These are phyloP conservation scores for Pseudohalonectria lignicola DNA, from an alignment of 2,329 filamentous ascomycete genomes.

Conservation along the genomic window DNA sequence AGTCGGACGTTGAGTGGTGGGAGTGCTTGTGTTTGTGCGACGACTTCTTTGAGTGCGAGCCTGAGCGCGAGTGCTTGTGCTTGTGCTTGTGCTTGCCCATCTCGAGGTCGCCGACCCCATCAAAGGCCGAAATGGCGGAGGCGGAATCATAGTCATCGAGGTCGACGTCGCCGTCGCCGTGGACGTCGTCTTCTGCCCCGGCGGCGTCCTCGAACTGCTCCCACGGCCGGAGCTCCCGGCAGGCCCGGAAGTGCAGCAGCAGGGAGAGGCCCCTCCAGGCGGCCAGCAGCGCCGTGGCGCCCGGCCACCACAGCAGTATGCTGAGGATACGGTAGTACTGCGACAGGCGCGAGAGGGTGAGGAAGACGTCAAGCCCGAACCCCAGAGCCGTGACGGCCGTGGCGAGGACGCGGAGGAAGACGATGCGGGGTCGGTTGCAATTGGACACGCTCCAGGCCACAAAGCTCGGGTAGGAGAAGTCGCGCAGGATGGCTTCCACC, in stretches of 20 bases:
- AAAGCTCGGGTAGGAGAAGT: constrained; percentile 27
- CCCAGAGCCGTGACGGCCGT: constrained; percentile 12
- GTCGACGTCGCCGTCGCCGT: constrained; percentile 5
- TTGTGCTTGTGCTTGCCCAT: constrained; percentile 3
- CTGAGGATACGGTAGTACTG: constrained; percentile 17
- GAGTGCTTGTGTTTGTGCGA: neutral
- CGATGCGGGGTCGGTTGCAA: constrained; percentile 20
- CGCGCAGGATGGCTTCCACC: constrained; percentile 23
- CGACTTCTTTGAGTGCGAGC: constrained; percentile 5
- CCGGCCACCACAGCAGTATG: constrained; percentile 22
- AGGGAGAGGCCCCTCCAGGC: constrained; percentile 25
- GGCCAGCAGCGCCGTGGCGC: constrained; percentile 20
- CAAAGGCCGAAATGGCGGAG: neutral
- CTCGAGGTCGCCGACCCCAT: constrained; percentile 2
- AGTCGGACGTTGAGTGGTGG: too few species aligned
- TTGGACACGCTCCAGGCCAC: constrained; percentile 25
- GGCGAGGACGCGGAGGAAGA: constrained; percentile 16
- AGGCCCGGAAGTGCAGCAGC: constrained; percentile 17
- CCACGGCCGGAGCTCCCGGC: constrained; percentile 26
- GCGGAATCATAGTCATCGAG: neutral
- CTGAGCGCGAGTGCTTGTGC: neutral
- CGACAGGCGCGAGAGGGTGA: constrained; percentile 18
- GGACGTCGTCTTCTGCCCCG: neutral
- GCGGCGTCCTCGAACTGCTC: constrained; percentile 14
- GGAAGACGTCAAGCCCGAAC: constrained; percentile 16